Base-by-base conservation (phyloP, 768 basidiomycete genomes). In the Termitomyces sp. region DNA sequence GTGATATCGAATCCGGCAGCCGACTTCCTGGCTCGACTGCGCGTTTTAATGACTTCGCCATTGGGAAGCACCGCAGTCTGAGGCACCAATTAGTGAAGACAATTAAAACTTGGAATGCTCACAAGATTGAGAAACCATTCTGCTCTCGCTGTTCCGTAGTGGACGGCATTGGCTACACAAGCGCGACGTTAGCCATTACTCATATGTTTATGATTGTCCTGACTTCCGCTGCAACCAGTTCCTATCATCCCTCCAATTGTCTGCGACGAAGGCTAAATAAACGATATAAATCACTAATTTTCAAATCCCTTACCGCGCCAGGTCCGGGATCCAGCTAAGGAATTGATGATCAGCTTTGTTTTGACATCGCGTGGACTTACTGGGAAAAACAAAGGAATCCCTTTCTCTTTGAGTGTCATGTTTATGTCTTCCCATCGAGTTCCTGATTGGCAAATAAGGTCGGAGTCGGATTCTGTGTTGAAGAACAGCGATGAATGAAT, bases 191-290 rank as follows among this genome's bases (percentile, higher is more conserved):
- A 55, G 55, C 17, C 28, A 24, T 41, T 14, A 15, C 14, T 26
- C 3, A 54, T 22, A n/a, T 10, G 38, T 21, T 17, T 46, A 28
- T 22, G 42, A 22, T 51, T 37, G 62, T 26, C 77, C 81, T 77
- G 70, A 80, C 91, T 93, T 50, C 90, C 91, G 47, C 83, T 86
- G 63, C 90, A 93, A 9, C 90, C 90, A 2, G 91, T 94, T 9
- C 85, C 85, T 49, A 90, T 84, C 90, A 93, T 93, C 6, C 92
- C 90, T 11, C 91, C 92, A 58, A 93, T 90, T 14, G 90, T 90
- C 76, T 88, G 63, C 15, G 10, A 38, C 34, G 45, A 57, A 21
- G 35, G 14, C 28, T 35, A 17, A 62, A 56, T 55, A 15, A 46
- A 26, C 9, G 30, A 17, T 38, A 24, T 19, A 24, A 38, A 34